Conservation (phyloP, 192 early-diverging fungal species). For the Rhizophlyctis rosea region DNA sequence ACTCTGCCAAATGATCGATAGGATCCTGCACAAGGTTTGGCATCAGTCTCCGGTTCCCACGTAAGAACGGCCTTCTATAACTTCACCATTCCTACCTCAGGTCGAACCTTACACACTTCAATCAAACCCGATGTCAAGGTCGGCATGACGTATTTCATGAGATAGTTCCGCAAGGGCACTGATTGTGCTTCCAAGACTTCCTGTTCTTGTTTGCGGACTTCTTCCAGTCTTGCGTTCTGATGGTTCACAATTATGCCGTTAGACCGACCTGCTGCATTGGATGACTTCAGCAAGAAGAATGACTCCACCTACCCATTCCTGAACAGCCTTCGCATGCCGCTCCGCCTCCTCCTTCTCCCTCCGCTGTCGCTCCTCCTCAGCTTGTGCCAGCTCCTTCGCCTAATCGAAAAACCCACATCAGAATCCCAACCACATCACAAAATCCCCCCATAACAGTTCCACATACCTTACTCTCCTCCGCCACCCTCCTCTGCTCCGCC, state of each 20-base stretch:
- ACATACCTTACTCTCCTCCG: conserved; percentile 41
- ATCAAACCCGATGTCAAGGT: conserved; percentile 60
- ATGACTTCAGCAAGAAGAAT: conserved; percentile 6
- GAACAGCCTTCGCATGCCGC: conserved; percentile 48
- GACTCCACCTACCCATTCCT: conserved; percentile 52
- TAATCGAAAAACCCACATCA: conserved; percentile 8
- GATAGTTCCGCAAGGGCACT: conserved; percentile 56
- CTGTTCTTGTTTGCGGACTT: conserved; percentile 61
- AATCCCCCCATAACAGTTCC: conserved; percentile 1
- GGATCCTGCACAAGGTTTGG: conserved; percentile 41
- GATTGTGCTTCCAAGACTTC: conserved; percentile 62
- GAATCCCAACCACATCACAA: neutral
- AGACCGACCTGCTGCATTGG: neutral
- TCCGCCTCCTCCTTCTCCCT: conserved; percentile 55
- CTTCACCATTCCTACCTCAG: conserved; percentile 40
- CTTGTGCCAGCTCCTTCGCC: conserved; percentile 41
- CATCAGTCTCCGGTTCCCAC: neutral
- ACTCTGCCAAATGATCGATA: conserved; percentile 59
- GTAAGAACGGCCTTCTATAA: neutral
- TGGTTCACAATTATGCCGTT: neutral
- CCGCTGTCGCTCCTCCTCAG: conserved; percentile 44
- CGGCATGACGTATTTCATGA: conserved; percentile 64
- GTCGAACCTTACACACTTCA: conserved; percentile 59
- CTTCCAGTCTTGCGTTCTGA: conserved; percentile 51
- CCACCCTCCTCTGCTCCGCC: conserved; percentile 42